Evolutionary conservation across 169 alveolate species (phyloP), one percentile per base, ranked within the genome.

Genomic region (Eimeria maxima): DNA sequence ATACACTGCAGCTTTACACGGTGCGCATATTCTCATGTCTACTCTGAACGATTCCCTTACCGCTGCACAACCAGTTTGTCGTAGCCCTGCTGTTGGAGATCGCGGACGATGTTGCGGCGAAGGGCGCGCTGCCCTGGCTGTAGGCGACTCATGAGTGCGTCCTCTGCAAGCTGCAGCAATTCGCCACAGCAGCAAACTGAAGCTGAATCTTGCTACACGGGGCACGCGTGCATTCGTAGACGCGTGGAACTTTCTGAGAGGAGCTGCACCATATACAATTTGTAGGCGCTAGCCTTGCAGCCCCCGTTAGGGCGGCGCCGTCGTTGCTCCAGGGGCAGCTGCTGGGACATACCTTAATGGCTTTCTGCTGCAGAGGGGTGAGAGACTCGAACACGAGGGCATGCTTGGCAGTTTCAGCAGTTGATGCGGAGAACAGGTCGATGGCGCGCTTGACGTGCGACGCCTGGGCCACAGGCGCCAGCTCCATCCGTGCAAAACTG

Each of bases 361-460:
- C 97, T 29, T 96, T 95, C 93, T 98, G 99, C 84, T 98, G 99
- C 65, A 97, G 95, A 14, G 98, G 98, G 22, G 99, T 96, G 96
- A 98, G 94, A 27, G 97, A 94, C 95, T 98, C 99, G 67, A 97
- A 83, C 42, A 97, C 93, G 71, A 98, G 96, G 65, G 98, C 92
- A 90, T 97, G 98, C 91, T 97, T 98, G 92, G 98, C 98, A 13
- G 99, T 97, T 95, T 98, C 99, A 13, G 98, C 99, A 33, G 99
- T 98, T 84, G 99, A 98, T 4, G 97, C 98, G 29, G 98, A 97
- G 97, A 98, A 98, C 67, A 98, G 96, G 94, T 98, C 98, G 44
- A 98, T 98, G 4, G 99, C 99, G 99, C 98, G 98, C 93, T 98
- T 98, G 18, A 98, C 98, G 90, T 98, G 99, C 63, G 97, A 97